phyloP scores from a whole-genome alignment of 306 rosid species.

The Cicer pinnatifidum region DNA sequence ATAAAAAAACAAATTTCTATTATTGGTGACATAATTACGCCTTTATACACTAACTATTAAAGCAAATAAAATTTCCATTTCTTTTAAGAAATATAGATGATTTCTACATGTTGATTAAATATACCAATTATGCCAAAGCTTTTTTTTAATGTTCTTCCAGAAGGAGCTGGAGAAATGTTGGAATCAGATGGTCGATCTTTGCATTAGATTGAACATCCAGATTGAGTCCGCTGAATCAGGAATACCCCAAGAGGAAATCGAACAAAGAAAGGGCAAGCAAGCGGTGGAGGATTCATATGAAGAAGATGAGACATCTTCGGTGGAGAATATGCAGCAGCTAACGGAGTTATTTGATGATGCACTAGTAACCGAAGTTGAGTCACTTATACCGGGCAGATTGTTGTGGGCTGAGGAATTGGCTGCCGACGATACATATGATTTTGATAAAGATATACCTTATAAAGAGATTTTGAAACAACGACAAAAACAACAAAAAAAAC shows the following conservation, averaged over 20 bases:
- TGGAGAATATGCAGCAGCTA: too few species aligned
- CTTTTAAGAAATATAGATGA: neutral
- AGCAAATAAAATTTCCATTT: neutral
- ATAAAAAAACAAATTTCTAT: neutral
- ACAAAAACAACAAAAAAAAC: neutral
- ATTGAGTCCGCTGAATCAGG: neutral
- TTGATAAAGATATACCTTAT: too few species aligned
- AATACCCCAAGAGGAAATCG: neutral
- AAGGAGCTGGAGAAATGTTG: neutral
- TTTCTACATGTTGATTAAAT: neutral
- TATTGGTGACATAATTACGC: neutral
- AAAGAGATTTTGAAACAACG: too few species aligned
- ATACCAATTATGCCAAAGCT: neutral
- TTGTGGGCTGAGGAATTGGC: too few species aligned
- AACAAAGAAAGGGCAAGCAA: neutral
- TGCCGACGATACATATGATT: too few species aligned
- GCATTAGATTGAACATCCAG: neutral
- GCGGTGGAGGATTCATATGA: neutral
- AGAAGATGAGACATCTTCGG: neutral
- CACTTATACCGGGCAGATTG: too few species aligned
- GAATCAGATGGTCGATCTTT: neutral
- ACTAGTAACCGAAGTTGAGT: too few species aligned
- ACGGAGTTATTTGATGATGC: too few species aligned
- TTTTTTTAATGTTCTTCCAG: slow-evolving; percentile 18
- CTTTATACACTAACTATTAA: neutral